Evolutionary conservation across 2,329 filamentous ascomycete genomes (phyloP).

Genomic region (Stachybotrys chartarum): DNA sequence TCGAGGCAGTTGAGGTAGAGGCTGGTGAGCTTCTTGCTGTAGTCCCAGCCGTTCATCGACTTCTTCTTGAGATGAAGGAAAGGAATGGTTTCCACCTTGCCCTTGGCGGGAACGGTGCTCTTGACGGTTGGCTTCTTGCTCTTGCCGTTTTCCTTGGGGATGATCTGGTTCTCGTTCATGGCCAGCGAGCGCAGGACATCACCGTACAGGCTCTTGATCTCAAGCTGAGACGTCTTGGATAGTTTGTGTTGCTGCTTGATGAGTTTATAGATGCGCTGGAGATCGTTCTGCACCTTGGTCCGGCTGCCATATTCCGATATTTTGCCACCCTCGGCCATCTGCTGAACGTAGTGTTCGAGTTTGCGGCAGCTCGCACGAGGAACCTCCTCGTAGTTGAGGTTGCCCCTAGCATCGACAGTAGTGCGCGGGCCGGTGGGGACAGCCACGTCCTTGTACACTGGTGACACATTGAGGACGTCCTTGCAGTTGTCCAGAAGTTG

Average conservation of each 20-base stretch:
- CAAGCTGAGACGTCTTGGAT: slow-evolving; percentile 89
- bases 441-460: slow-evolving; percentile 93
- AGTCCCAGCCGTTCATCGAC: slow-evolving; percentile 91
- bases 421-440: slow-evolving; percentile 89
- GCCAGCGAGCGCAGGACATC: slow-evolving; percentile 89
- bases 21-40: slow-evolving; percentile 96
- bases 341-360: slow-evolving; percentile 94
- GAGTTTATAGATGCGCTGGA: slow-evolving; percentile 93
- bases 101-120: slow-evolving; percentile 58
- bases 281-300: slow-evolving; percentile 94
- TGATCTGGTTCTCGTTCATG: slow-evolving; percentile 98
- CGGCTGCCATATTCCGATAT: slow-evolving; percentile 98
- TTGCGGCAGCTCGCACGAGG: slow-evolving; percentile 87
- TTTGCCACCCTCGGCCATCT: slow-evolving; percentile 98
- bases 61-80: slow-evolving; percentile 97
- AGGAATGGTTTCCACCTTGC: slow-evolving; percentile 94
- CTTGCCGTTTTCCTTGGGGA: slow-evolving; percentile 78
- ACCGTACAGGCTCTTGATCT: slow-evolving; percentile 92
- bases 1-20: slow-evolving; percentile 89
- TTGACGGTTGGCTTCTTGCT: slow-evolving; percentile 44
- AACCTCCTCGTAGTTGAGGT: slow-evolving; percentile 84
- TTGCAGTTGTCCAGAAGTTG: slow-evolving; percentile 97
- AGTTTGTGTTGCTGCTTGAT: slow-evolving; percentile 98
- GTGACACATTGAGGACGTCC: slow-evolving; percentile 75
- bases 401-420: slow-evolving; percentile 85